A percentile compares a stretch with the other conserved stretches of the same genome.
Evolutionary conservation across 129 eudicot genomes (phyloP).

Genomic region (Flaveria ramosissima): DNA sequence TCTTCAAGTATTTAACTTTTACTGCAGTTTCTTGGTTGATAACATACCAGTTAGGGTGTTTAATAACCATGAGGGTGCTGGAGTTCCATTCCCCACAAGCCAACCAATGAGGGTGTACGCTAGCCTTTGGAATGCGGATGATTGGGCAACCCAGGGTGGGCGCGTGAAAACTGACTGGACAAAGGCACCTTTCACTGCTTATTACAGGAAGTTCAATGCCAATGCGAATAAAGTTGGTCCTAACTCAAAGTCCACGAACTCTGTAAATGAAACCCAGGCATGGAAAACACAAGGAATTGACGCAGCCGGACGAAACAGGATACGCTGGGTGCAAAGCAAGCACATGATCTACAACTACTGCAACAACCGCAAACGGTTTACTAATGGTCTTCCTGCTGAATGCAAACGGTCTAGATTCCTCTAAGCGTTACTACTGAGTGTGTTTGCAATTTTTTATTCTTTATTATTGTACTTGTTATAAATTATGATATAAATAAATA

Average conservation of each 20-base stretch:
- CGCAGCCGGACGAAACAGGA: slow-evolving; percentile 27
- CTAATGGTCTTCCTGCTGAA: slow-evolving; percentile 31
- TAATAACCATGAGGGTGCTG: slow-evolving; percentile 2
- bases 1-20: not conserved
- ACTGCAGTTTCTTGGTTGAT: slow-evolving; percentile 13
- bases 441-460: not conserved
- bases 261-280: not conserved
- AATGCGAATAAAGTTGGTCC: slow-evolving; percentile 20
- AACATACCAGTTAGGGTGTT: not conserved
- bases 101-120: slow-evolving; percentile 2
- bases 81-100: slow-evolving; percentile 1
- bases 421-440: not conserved
- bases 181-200: slow-evolving; percentile 30
- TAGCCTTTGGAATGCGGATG: slow-evolving; percentile 8
- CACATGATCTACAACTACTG: slow-evolving; percentile 41
- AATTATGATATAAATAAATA: too few species aligned
- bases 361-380: slow-evolving; percentile 23
- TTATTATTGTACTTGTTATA: too few species aligned
- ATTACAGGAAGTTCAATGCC: not conserved
- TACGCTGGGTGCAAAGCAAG: slow-evolving; percentile 29
- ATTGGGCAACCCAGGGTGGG: slow-evolving; percentile 9
- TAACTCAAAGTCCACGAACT: not conserved
- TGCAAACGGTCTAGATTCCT: slow-evolving; percentile 31
- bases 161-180: slow-evolving; percentile 9
- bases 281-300: slow-evolving; percentile 30